phyloP scores from a whole-genome alignment of 1,284 basidiomycete genomes.

The Cronartium quercuum region DNA sequence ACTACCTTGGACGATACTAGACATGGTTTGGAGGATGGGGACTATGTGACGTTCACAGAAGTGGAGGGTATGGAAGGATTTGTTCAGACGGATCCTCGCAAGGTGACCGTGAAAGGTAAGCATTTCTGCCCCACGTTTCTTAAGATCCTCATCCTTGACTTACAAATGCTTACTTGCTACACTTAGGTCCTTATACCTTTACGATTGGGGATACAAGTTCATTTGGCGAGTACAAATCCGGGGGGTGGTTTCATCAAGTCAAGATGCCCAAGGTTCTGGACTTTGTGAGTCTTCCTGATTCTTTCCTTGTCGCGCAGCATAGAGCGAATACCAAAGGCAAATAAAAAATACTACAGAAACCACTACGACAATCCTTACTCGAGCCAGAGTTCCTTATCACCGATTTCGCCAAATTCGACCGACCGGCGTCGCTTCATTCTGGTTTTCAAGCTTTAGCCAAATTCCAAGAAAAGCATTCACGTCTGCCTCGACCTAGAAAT shows the following conservation, averaged over 20 bases:
- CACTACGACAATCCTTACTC: slow-evolving; percentile 75
- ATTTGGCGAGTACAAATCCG: slow-evolving; percentile 71
- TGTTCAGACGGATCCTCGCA: slow-evolving; percentile 84
- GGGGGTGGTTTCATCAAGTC: slow-evolving; percentile 95
- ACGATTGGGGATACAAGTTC: slow-evolving; percentile 80
- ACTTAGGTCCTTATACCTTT: slow-evolving; percentile 76
- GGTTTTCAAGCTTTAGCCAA: slow-evolving; percentile 91
- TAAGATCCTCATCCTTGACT: not conserved
- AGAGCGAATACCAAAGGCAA: slow-evolving; percentile 39
- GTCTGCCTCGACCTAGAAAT: slow-evolving; percentile 77
- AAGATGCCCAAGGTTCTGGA: slow-evolving; percentile 96
- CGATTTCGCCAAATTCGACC: slow-evolving; percentile 97
- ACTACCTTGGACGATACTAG: slow-evolving; percentile 95
- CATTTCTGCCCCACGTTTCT: not conserved
- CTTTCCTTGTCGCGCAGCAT: too few species aligned
- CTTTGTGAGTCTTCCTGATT: slow-evolving; percentile 53
- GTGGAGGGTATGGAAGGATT: slow-evolving; percentile 90
- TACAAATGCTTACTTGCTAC: not conserved
- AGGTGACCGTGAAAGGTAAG: slow-evolving; percentile 74
- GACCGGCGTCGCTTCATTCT: slow-evolving; percentile 79
- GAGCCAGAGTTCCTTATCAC: slow-evolving; percentile 86
- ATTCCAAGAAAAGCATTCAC: slow-evolving; percentile 62
- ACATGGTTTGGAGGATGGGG: slow-evolving; percentile 95
- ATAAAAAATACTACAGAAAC: slow-evolving; percentile 56
- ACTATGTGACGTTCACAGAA: slow-evolving; percentile 96